Evolutionary conservation across 352 stramenopile species (phyloP).

Genomic region (Pythium plurisporium): DNA sequence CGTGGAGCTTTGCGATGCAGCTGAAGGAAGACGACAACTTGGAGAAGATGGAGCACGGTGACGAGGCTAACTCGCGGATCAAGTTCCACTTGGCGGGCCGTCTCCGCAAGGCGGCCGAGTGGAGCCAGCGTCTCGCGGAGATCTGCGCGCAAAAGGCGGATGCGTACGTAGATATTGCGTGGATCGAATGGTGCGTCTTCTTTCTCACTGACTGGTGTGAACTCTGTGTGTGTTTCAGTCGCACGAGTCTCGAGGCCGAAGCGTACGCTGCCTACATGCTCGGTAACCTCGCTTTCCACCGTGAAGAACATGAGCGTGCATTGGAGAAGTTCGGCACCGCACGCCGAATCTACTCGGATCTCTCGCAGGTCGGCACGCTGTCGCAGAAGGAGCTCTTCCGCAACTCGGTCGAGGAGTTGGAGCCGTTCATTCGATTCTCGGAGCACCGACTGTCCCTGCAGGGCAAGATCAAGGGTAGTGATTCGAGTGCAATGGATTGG

Average conservation of each 20-base stretch:
- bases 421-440: slow-evolving; percentile 83
- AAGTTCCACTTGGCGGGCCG: slow-evolving; percentile 87
- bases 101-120: slow-evolving; percentile 84
- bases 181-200: too few species aligned
- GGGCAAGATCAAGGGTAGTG: slow-evolving; percentile 37
- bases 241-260: slow-evolving; percentile 85
- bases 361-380: slow-evolving; percentile 72
- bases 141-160: slow-evolving; percentile 78
- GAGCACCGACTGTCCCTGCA: slow-evolving; percentile 72
- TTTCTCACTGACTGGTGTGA: too few species aligned
- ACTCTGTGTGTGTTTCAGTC: slow-evolving; percentile 23
- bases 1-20: slow-evolving; percentile 91
- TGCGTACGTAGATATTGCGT: slow-evolving; percentile 38
- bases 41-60: slow-evolving; percentile 80
- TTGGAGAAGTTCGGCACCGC: slow-evolving; percentile 78
- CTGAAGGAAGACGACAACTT: slow-evolving; percentile 86
- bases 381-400: slow-evolving; percentile 81
- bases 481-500: slow-evolving; percentile 40
- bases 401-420: slow-evolving; percentile 62
- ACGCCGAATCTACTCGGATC: slow-evolving; percentile 80
- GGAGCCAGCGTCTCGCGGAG: slow-evolving; percentile 75
- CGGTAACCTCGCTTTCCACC: slow-evolving; percentile 86
- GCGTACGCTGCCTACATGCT: slow-evolving; percentile 88
- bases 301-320: slow-evolving; percentile 78
- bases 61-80: slow-evolving; percentile 84